These are phyloP conservation scores for Candida sithepensis DNA, from an alignment of 805 yeast genomes.

Conservation along the genomic window DNA sequence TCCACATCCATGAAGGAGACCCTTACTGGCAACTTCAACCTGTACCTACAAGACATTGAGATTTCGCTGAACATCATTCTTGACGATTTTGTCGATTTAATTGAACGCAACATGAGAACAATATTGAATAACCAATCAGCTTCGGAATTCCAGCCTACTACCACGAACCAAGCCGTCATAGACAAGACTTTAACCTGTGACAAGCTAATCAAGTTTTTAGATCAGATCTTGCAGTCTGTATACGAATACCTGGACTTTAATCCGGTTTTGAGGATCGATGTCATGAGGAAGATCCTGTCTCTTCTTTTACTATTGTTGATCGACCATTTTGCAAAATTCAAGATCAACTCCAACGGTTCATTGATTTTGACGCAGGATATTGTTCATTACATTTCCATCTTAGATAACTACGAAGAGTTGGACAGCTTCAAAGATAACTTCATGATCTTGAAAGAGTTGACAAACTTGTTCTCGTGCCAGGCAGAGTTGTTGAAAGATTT, in stretches of 20 bases:
- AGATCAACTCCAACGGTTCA: slow-evolving; percentile 80
- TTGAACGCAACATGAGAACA: slow-evolving; percentile 46
- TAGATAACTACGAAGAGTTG: slow-evolving; percentile 18
- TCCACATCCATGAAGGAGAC: slow-evolving; percentile 13
- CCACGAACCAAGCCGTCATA: slow-evolving; percentile 15
- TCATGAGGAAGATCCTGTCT: slow-evolving; percentile 21
- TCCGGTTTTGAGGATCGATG: slow-evolving; percentile 18
- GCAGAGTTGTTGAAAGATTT: slow-evolving; percentile 74
- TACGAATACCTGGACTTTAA: slow-evolving; percentile 34
- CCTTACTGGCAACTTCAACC: slow-evolving; percentile 22
- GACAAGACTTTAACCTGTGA: slow-evolving; percentile 74
- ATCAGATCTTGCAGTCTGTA: slow-evolving; percentile 32
- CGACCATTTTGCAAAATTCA: slow-evolving; percentile 70
- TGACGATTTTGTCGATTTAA: slow-evolving; percentile 51
- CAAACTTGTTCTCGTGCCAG: slow-evolving; percentile 81
- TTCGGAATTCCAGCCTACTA: slow-evolving; percentile 54
- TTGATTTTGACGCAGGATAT: slow-evolving; percentile 78
- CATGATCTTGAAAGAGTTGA: slow-evolving; percentile 65
- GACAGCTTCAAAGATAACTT: slow-evolving; percentile 51
- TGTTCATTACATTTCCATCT: slow-evolving; percentile 57
- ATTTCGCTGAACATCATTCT: slow-evolving; percentile 60
- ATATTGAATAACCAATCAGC: slow-evolving; percentile 59
- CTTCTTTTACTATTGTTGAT: slow-evolving; percentile 48
- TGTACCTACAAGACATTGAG: slow-evolving; percentile 40
- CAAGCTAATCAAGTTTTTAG: slow-evolving; percentile 48